Evolutionary conservation across 2,329 filamentous ascomycete genomes (phyloP).

Genomic region (Balansia obtecta): DNA sequence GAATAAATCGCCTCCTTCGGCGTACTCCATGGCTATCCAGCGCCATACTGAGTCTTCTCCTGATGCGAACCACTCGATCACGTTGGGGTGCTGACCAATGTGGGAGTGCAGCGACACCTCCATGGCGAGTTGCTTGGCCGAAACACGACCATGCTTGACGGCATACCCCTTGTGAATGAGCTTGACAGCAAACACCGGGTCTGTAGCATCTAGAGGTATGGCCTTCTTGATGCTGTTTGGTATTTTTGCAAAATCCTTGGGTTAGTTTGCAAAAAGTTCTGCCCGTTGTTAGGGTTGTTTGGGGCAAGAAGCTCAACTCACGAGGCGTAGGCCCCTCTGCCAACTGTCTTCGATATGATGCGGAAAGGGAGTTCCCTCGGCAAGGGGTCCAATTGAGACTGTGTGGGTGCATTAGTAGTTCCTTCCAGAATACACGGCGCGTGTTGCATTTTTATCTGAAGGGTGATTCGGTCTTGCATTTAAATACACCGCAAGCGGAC

Average conservation of each 20-base stretch:
- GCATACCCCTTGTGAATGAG: conserved; percentile 98
- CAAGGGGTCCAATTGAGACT: conserved; percentile 83
- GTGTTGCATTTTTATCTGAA: neutral
- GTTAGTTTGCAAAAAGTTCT: conserved; percentile 6
- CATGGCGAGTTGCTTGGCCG: conserved; percentile 78
- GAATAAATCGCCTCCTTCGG: conserved; percentile 90
- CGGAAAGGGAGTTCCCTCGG: conserved; percentile 81
- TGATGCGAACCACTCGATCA: conserved; percentile 83
- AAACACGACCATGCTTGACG: conserved; percentile 75
- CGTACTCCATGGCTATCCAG: conserved; percentile 98
- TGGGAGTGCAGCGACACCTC: conserved; percentile 85
- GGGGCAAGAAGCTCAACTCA: conserved; percentile 28
- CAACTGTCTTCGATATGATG: conserved; percentile 92
- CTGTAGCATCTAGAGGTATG: conserved; percentile 53
- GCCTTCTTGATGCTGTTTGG: conserved; percentile 77
- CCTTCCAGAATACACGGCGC: conserved; percentile 30
- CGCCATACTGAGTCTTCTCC: conserved; percentile 80
- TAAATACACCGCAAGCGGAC: too few species aligned
- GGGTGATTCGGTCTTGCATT: too few species aligned
- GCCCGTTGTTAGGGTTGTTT: conserved; percentile 3
- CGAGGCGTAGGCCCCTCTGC: conserved; percentile 95
- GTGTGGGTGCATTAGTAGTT: neutral
- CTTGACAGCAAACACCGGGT: conserved; percentile 89
- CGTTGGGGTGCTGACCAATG: conserved; percentile 79
- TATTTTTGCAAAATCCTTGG: neutral